A percentile compares a stretch with the other conserved stretches of the same genome.
phyloP scores from a whole-genome alignment of 441 rosid genomes.

The Euphorbia schlechtendalii region DNA sequence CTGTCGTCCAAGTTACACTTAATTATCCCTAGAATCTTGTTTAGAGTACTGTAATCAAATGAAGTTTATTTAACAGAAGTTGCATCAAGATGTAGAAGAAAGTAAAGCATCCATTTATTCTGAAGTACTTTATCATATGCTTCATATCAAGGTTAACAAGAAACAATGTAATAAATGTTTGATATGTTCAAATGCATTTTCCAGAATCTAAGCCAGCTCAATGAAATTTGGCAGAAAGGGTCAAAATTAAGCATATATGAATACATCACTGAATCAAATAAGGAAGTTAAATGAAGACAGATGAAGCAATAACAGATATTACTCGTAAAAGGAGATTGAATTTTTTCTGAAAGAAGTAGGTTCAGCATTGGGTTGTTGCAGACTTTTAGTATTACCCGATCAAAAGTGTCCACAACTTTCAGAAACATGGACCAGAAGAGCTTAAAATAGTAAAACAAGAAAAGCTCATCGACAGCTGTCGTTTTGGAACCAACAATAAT shows the following conservation, averaged over 20 bases:
- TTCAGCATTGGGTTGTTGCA: not conserved
- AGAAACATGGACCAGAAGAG: too few relatives aligned
- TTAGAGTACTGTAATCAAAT: not conserved
- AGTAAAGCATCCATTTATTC: constrained; percentile 1
- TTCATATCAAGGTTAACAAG: constrained; percentile 4
- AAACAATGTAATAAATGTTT: not conserved
- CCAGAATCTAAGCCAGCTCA: too few relatives aligned
- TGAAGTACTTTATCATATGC: constrained; percentile 5
- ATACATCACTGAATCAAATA: too few relatives aligned
- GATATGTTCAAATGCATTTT: too few relatives aligned
- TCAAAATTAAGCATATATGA: too few relatives aligned
- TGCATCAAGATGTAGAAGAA: constrained; percentile 8
- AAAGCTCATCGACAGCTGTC: not conserved
- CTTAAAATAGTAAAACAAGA: not conserved
- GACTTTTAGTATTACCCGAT: not conserved
- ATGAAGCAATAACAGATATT: not conserved
- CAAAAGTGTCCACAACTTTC: too few relatives aligned
- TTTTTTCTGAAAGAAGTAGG: not conserved
- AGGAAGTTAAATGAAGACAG: not conserved
- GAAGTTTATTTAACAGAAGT: constrained; percentile 12
- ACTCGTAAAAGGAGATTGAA: not conserved
- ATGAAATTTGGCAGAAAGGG: too few relatives aligned
- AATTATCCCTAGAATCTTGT: constrained; percentile 16
- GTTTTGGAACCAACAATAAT: not conserved
- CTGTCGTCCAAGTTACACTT: too few relatives aligned